Evolutionary conservation across 1,284 basidiomycete genomes (phyloP).

Genomic region (Blastosporella zonata): DNA sequence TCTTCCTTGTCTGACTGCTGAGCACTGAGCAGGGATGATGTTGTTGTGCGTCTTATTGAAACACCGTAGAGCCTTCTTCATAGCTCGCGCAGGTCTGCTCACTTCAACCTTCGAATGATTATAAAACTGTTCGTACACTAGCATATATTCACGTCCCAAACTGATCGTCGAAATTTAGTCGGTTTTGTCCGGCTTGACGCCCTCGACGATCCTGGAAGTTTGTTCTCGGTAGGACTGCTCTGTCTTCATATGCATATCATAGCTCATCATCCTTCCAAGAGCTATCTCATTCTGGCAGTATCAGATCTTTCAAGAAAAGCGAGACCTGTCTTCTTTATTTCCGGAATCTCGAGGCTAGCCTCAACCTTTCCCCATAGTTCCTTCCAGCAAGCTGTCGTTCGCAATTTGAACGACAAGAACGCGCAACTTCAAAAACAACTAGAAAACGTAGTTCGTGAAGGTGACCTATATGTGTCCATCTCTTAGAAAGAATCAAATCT

Average conservation of each 20-base stretch:
- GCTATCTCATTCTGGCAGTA: constrained; percentile 88
- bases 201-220: constrained; percentile 73
- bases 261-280: constrained; percentile 31
- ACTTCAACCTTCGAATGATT: constrained; percentile 78
- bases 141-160: constrained; percentile 34
- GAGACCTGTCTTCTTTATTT: constrained; percentile 13
- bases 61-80: constrained; percentile 1
- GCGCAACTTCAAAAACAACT: constrained; percentile 77
- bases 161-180: constrained; percentile 45
- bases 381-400: constrained; percentile 77
- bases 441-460: constrained; percentile 78
- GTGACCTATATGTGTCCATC: constrained; percentile 29
- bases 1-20: constrained; percentile 4
- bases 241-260: constrained; percentile 4
- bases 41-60: constrained; percentile 54
- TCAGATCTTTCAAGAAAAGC: constrained; percentile 82
- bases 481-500: constrained; percentile 4
- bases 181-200: constrained; percentile 76
- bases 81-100: constrained; percentile 60
- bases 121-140: constrained; percentile 61
- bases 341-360: constrained; percentile 1
- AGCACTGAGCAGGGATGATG: constrained; percentile 63
- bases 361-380: constrained; percentile 43
- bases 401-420: constrained; percentile 76
- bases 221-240: constrained; percentile 57